Percentiles rank a stretch among this genome's conserved stretches.
These are phyloP conservation scores for Plicaturopsis crispa DNA, from an alignment of 768 basidiomycete species.

Conservation along the genomic window DNA sequence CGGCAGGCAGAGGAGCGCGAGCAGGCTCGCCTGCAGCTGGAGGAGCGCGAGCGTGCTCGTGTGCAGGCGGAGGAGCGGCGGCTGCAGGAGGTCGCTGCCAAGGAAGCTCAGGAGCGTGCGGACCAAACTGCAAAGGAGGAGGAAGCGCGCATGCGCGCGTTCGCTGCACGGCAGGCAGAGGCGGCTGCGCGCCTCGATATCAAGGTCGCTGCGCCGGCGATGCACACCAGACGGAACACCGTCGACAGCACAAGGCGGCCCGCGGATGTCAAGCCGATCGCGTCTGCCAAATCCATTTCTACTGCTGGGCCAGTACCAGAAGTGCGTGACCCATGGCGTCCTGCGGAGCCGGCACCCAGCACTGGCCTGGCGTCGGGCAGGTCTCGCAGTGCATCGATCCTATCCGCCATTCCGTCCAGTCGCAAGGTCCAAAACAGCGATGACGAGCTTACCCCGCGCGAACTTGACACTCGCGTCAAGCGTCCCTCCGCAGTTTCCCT, in stretches of 20 bases:
- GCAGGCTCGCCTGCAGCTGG: background rate
- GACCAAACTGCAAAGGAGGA: background rate
- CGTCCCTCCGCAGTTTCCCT: too few relatives aligned
- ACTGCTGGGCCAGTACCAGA: too few relatives aligned
- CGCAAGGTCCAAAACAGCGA: too few relatives aligned
- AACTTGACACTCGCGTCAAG: too few relatives aligned
- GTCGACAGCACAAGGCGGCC: background rate
- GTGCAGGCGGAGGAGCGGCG: background rate
- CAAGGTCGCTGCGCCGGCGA: background rate
- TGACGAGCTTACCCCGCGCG: too few relatives aligned
- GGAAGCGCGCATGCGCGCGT: background rate
- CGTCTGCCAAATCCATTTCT: background rate
- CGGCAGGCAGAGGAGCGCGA: slow-evolving; percentile 3
- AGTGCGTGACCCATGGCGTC: too few relatives aligned
- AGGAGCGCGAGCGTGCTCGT: background rate
- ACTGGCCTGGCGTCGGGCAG: too few relatives aligned
- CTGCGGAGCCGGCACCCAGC: too few relatives aligned
- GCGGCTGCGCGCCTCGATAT: background rate
- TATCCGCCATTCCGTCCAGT: too few relatives aligned
- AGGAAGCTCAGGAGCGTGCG: slow-evolving; percentile 1
- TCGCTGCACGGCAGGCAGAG: slow-evolving; percentile 1
- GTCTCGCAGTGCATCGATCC: too few relatives aligned
- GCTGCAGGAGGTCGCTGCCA: background rate
- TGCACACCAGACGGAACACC: background rate
- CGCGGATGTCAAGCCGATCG: background rate